Conservation (phyloP, 768 basidiomycete genomes). For the Suillus alpinus region DNA sequence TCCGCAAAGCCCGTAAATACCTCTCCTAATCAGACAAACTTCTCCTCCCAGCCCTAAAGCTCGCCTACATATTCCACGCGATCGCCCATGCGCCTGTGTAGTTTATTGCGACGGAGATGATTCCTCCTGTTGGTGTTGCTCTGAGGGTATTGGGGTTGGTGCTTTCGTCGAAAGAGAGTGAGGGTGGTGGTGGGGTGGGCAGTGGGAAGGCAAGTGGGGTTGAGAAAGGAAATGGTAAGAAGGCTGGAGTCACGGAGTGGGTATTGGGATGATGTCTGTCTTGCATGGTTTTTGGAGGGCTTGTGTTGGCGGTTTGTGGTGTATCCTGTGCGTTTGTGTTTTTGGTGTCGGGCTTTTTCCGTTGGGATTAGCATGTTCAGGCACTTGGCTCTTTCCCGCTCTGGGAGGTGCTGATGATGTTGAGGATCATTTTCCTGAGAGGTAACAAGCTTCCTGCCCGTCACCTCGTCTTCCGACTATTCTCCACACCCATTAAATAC, state of each 20-base stretch:
- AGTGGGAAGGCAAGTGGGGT: constrained; percentile 22
- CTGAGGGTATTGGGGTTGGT: constrained; percentile 38
- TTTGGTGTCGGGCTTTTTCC: neutral
- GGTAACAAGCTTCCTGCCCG: no score
- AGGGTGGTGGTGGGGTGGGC: constrained; percentile 1
- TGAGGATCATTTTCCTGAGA: no score
- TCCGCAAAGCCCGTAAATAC: constrained; percentile 87
- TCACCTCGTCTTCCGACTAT: no score
- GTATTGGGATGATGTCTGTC: constrained; percentile 86
- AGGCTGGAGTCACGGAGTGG: constrained; percentile 46
- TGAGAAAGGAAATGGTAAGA: constrained; percentile 13
- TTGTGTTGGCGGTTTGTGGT: constrained; percentile 82
- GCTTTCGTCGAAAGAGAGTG: constrained; percentile 11
- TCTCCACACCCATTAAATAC: no score
- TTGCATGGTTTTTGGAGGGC: constrained; percentile 81
- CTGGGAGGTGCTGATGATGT: constrained; percentile 1
- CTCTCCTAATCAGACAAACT: constrained; percentile 66
- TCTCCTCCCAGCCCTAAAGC: constrained; percentile 68
- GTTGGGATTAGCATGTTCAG: neutral
- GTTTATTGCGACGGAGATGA: constrained; percentile 56
- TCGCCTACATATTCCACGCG: constrained; percentile 79
- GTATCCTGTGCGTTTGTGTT: constrained; percentile 64
- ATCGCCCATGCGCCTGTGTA: constrained; percentile 73
- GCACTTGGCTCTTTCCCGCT: neutral
- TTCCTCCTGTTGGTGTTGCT: constrained; percentile 59